Base-by-base conservation (phyloP, 495 filamentous ascomycete species). In the Parmelia sp. region DNA sequence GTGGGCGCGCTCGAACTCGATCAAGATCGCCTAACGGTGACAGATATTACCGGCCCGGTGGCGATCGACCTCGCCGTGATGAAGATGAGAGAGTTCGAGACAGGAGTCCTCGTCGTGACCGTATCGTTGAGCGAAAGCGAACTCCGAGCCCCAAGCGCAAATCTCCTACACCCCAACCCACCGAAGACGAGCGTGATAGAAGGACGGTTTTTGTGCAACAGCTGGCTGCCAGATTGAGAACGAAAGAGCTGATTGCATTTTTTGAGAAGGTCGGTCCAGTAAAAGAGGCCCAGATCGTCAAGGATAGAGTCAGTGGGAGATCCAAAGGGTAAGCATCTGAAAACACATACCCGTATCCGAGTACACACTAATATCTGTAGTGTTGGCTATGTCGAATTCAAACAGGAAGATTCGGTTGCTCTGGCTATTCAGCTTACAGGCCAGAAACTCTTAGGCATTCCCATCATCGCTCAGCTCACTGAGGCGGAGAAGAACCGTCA, bases 401-500 rank as follows among this genome's bases (percentile, higher is more conserved):
- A 92, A 73, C 86, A 89, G 73, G 95, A 97, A 83, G 90, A 93
- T 68, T 96, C 92, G 67, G 95, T 99, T 68, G 82, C 84, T 72
- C 85, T 85, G 75, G 95, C 95, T 70, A 93, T 99, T 74, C 90
- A 96, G 78, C 91, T 99, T 79, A 99, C 95, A 74, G 95, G 95
- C 74, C 95, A 97, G 79, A 95, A 92, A 76, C 90, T 99, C 79
- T 79, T 95, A 89, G 92, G 92, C 80, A 96, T 97, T 69, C 95
- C 95, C 23, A 94, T 99, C 74, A 99, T 99, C 69, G 95, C 91
- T 31, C 93, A 97, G 78, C 86, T 96, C 73, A 97, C 95, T 68
- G 95, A 99, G 80, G 95, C 94, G 66, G 95, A 99, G 76, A 99
- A 99, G 80, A 99, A 99, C 73, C 92, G 95, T 58, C 94, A 97